A percentile compares a stretch with the other conserved stretches of the same genome.
Evolutionary conservation across 148 eudicot genomes (phyloP).

Genomic region (Camellia lanceoleosa): DNA sequence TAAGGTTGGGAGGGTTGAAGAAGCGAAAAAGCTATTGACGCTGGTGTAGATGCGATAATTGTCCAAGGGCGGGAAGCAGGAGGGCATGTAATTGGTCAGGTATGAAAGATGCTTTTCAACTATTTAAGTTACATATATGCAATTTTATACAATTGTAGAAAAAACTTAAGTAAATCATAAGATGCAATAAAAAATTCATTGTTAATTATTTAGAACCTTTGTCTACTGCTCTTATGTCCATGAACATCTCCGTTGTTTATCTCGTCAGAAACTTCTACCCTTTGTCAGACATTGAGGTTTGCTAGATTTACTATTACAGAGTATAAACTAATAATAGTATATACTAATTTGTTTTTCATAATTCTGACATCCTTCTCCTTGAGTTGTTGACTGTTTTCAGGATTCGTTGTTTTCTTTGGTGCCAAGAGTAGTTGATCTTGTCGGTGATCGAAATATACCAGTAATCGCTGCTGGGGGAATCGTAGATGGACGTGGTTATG

Average conservation of each 20-base stretch:
- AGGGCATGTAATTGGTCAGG: slow-evolving; percentile 96
- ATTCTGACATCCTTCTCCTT: not conserved
- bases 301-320: too few species aligned
- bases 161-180: not conserved
- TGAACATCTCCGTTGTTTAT: not conserved
- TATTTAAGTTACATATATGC: not conserved
- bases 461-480: slow-evolving; percentile 97
- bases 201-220: not conserved
- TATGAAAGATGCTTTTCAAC: slow-evolving; percentile 8
- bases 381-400: slow-evolving; percentile 28
- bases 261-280: too few species aligned
- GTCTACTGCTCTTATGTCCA: not conserved
- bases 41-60: slow-evolving; percentile 84
- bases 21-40: slow-evolving; percentile 60
- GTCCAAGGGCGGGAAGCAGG: slow-evolving; percentile 97
- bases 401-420: slow-evolving; percentile 68
- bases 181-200: not conserved
- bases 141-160: not conserved
- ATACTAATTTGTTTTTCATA: too few species aligned
- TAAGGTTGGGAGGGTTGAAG: slow-evolving; percentile 80
- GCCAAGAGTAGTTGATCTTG: slow-evolving; percentile 77
- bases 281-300: too few species aligned
- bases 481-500: slow-evolving; percentile 86
- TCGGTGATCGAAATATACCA: slow-evolving; percentile 56
- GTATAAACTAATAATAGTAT: too few species aligned